Conservation (phyloP, 2,329 filamentous ascomycete genomes). For the Botrytis tulipae region DNA sequence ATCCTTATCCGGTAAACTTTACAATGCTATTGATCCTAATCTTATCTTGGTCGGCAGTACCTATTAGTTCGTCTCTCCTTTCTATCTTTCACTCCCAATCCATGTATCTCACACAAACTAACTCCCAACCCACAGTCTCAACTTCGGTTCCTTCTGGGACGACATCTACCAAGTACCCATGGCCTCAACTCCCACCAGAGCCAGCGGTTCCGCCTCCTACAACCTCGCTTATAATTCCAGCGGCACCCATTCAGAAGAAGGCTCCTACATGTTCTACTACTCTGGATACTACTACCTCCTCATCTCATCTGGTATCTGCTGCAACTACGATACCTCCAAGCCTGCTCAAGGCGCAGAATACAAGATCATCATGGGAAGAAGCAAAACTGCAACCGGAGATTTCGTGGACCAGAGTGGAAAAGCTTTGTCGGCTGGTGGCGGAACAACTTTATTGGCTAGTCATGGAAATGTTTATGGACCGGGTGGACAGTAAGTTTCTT, state of each 20-base stretch:
- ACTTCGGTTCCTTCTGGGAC: conserved; percentile 68
- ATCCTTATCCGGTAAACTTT: conserved; percentile 44
- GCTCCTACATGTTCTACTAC: conserved; percentile 53
- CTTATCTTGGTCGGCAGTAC: conserved; percentile 45
- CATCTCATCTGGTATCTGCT: conserved; percentile 60
- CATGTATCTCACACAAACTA: neutral
- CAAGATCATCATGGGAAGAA: conserved; percentile 46
- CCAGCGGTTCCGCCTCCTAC: conserved; percentile 38
- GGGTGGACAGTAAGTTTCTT: conserved; percentile 52
- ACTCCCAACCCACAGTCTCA: conserved; percentile 40
- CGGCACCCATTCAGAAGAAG: conserved; percentile 55
- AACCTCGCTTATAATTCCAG: conserved; percentile 54
- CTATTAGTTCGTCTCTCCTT: conserved; percentile 39
- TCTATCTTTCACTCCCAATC: neutral
- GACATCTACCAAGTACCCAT: conserved; percentile 61
- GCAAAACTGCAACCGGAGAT: conserved; percentile 59
- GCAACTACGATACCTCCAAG: conserved; percentile 56
- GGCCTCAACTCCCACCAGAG: conserved; percentile 38
- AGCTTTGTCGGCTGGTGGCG: conserved; percentile 55
- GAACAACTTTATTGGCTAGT: conserved; percentile 58
- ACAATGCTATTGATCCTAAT: conserved; percentile 62
- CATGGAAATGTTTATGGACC: conserved; percentile 63
- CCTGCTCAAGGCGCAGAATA: conserved; percentile 35
- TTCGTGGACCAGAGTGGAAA: conserved; percentile 57
- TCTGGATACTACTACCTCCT: conserved; percentile 62